Evolutionary conservation across 176 grass and related monocot genomes (phyloP), one percentile per base, ranked within the genome.

Genomic region (bread wheat (Triticum aestivum)): DNA sequence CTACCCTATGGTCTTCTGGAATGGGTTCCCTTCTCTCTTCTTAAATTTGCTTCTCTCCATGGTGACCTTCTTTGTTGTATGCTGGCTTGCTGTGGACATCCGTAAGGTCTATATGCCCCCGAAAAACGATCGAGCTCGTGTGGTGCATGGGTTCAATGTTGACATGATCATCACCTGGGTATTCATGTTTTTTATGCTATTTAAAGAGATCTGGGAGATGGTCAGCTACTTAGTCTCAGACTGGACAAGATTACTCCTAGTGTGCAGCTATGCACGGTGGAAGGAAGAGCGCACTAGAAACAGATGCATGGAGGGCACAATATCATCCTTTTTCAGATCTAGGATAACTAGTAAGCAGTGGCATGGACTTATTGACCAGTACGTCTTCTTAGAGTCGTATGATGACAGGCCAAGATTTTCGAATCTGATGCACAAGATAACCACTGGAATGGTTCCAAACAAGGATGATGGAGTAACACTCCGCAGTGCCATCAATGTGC

Each of bases 151-250:
- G 30, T 34, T 33, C 65, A 68, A 68, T 9, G 14, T 68, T 34
- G 65, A 68, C 30, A 8, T 68, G 65, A 1, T 68, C 30, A 68
- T 80, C 78, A 80, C 78, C 3, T 80, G 13, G n/a, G 0, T 65
- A 5, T 80, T 80, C 61, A 29, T 80, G 12, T 1, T 30, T 8
- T 65, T 80, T 2, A 44, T 65, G 78, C 0, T 42, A 4, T 65
- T 80, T 14, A 80, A 65, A 8, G 78, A 80, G 78, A 45, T 80
- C 37, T 80, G 78, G 78, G 61, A 65, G 84, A 86, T 71, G 75
- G 62, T 86, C 26, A 41, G 61, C 0, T 86, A 86, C 5, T 54
- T 86, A 20, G 8, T 45, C 0, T 80, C 78, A 6, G 37, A 80
- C 9, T 80, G 78, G 78, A 80, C 61, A 4, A 80, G 61, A 20